Percentiles rank a stretch among this genome's conserved stretches.
Evolutionary conservation across 257 asterid genomes (phyloP).

Genomic region (Marsdenia floribunda): DNA sequence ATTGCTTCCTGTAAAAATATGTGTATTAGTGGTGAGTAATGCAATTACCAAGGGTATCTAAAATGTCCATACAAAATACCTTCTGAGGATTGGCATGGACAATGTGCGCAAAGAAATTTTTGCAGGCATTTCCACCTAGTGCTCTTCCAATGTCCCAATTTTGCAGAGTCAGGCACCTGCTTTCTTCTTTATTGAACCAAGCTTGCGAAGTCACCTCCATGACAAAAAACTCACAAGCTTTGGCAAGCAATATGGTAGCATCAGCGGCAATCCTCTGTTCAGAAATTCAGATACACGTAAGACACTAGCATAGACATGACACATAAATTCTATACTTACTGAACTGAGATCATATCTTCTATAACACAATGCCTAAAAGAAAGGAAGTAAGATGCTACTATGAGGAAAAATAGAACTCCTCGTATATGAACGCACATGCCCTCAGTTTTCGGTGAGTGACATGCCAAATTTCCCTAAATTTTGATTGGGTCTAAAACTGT

Average conservation of each 20-base stretch:
- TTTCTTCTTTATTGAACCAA: slow-evolving; percentile 31
- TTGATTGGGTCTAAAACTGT: neutral
- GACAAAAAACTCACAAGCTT: slow-evolving; percentile 35
- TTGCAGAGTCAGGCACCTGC: slow-evolving; percentile 20
- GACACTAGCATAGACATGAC: neutral
- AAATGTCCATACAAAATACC: slow-evolving; percentile 19
- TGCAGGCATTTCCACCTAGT: slow-evolving; percentile 17
- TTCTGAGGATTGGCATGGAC: slow-evolving; percentile 19
- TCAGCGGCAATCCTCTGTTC: slow-evolving; percentile 42
- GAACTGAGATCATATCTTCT: neutral
- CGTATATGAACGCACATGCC: neutral
- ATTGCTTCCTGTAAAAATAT: neutral
- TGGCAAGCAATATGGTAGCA: slow-evolving; percentile 29
- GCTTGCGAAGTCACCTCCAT: slow-evolving; percentile 35
- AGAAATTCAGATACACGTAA: neutral
- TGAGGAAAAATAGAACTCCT: neutral
- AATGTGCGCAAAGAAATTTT: slow-evolving; percentile 22
- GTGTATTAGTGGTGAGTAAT: neutral
- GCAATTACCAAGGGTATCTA: neutral
- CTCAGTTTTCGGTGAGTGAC: no score
- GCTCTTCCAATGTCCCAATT: slow-evolving; percentile 36
- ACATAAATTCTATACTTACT: neutral
- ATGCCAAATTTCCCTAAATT: no score
- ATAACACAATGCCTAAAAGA: neutral
- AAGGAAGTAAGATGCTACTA: neutral